phyloP scores from a whole-genome alignment of 495 filamentous ascomycete species.

The Tuber brumale region DNA sequence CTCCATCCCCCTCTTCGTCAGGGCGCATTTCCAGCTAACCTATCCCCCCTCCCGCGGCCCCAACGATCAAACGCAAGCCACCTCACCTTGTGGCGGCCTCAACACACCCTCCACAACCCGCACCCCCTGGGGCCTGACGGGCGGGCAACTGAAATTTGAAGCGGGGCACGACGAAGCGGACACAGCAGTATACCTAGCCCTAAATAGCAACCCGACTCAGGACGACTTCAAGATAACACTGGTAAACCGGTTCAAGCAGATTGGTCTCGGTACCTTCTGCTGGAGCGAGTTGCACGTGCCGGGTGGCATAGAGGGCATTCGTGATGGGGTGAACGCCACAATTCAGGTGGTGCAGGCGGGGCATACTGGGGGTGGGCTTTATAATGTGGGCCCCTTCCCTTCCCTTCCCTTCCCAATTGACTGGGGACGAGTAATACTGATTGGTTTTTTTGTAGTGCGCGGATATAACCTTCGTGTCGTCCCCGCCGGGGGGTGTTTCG shows the following conservation, averaged over 20 bases:
- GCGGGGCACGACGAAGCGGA: conserved; percentile 53
- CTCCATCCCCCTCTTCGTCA: conserved; percentile 44
- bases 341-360: conserved; percentile 57
- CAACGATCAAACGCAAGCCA: conserved; percentile 48
- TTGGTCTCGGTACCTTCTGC: conserved; percentile 55
- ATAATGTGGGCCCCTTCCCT: conserved; percentile 47
- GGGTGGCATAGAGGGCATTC: conserved; percentile 40
- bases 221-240: conserved; percentile 54
- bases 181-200: conserved; percentile 52
- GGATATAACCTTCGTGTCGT: conserved; percentile 54
- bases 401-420: neutral
- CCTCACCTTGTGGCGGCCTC: conserved; percentile 54
- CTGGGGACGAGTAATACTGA: neutral
- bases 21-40: conserved; percentile 57
- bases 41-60: conserved; percentile 55
- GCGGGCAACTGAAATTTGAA: conserved; percentile 50
- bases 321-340: conserved; percentile 56
- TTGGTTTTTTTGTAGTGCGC: conserved; percentile 48
- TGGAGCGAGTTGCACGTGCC: conserved; percentile 47
- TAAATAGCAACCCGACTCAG: conserved; percentile 50
- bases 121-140: conserved; percentile 48
- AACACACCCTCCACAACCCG: conserved; percentile 49
- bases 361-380: conserved; percentile 51
- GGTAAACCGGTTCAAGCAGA: conserved; percentile 47
- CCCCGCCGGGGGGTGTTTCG: conserved; percentile 40